Evolutionary conservation across 345 rosid genomes (phyloP), one percentile per base, ranked within the genome.

Genomic region (Eucalyptus polyanthemos): DNA sequence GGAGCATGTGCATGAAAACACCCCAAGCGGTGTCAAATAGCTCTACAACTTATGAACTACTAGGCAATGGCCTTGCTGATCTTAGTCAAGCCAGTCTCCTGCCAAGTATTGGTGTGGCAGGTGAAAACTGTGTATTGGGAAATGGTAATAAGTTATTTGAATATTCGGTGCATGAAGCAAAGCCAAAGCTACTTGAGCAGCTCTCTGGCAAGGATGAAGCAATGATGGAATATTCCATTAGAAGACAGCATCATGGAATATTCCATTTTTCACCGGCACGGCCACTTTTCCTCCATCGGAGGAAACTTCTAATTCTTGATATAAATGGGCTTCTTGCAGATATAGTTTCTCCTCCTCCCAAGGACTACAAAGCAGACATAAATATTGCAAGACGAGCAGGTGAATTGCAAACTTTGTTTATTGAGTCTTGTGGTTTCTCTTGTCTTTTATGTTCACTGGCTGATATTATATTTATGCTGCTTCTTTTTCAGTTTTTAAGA

Each of bases 301-400:
- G 88, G 89, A 96, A 94, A 44, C 98, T 97, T 90, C 94, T 96
- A 44, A 94, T 97, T 90, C 97, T 97, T 91, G 98, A 98, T 92
- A 90, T 98, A 92, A 98, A 98, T 91, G 99, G 99, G 67, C 91
- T 97, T 88, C 97, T 98, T 80, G 97, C 93, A 22, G 97, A 95
- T 92, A 91, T 97, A 34, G 95, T 94, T 67, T 90, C 91, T 88
- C 86, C 87, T 86, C 93, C 94, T 89, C 92, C 93, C 34, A 91
- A 92, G 90, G 91, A 87, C 86, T 89, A 8, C 87, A 92, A 88
- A 83, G 93, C 96, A 29, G 98, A 96, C 83, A 91, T 87, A 89
- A 89, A 87, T 21, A 92, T 97, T 62, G 92, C 92, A 56, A 90
- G 92, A 88, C 91, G 90, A 58, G 96, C 97, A 88, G 92, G 99